Percentiles rank a stretch among this genome's conserved stretches.
phyloP scores from a whole-genome alignment of 2,329 filamentous ascomycete genomes.

The Colletotrichum sp. region DNA sequence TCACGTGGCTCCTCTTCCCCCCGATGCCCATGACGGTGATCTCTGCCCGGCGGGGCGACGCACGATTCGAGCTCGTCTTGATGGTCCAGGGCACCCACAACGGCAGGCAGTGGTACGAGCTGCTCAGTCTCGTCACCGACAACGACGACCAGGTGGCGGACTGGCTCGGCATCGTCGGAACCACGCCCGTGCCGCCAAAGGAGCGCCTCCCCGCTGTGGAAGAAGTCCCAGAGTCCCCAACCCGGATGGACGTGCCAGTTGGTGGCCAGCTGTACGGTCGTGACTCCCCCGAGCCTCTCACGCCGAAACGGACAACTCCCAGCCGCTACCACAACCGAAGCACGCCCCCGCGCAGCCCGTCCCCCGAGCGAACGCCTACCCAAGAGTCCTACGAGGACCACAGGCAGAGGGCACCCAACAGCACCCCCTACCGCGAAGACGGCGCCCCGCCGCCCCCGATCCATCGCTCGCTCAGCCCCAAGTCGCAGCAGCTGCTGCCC shows the following conservation, averaged over 20 bases:
- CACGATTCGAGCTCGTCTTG: constrained; percentile 74
- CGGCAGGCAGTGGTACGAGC: constrained; percentile 79
- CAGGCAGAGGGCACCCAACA: constrained; percentile 36
- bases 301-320: constrained; percentile 37
- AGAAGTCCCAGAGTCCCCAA: constrained; percentile 21
- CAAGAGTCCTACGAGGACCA: constrained; percentile 39
- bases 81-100: constrained; percentile 80
- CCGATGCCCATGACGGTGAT: constrained; percentile 76
- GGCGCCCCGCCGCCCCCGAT: constrained; percentile 60
- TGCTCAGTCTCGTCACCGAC: constrained; percentile 78
- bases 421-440: constrained; percentile 51
- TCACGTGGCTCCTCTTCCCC: constrained; percentile 87
- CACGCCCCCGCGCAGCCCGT: constrained; percentile 28
- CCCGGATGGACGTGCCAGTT: constrained; percentile 14
- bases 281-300: constrained; percentile 26
- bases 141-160: constrained; percentile 80
- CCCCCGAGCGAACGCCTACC: constrained; percentile 43
- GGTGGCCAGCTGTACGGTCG: constrained; percentile 11
- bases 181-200: constrained; percentile 52
- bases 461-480: constrained; percentile 50
- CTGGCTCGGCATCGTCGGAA: constrained; percentile 82
- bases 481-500: constrained; percentile 42
- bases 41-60: constrained; percentile 80
- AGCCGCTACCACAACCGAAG: constrained; percentile 35
- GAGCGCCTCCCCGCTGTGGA: constrained; percentile 37